Base-by-base conservation (phyloP, 306 rosid genomes). In the Comarum palustre region DNA sequence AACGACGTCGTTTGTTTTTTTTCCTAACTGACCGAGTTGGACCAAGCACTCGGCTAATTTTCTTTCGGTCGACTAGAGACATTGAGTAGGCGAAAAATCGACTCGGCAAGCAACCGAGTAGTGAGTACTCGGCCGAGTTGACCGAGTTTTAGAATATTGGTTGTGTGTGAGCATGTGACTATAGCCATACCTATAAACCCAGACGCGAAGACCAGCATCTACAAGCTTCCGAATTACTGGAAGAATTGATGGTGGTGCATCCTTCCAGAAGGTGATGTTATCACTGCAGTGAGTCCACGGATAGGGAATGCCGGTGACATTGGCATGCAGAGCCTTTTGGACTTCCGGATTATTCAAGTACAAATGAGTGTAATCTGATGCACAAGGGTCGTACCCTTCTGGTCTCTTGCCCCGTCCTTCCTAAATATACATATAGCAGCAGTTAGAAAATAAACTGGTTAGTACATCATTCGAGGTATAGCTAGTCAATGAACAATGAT, bases 161-260 rank as follows among this genome's bases (percentile, higher is more conserved):
- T n/a, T n/a, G n/a, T n/a, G n/a, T n/a, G n/a, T n/a, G n/a, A n/a
- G n/a, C n/a, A 15, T 31, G 22, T 58, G 64, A 27, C 9, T 55
- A 24, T 57, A 58, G 1, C n/a, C n/a, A 25, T 82, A 92, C 94
- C 94, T 92, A 70, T 75, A 92, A 82, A 92, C 73, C 98, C 98
- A 92, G 32, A 92, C 24, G 11, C 98, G 89, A 57, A 92, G 70
- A 20, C 98, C 96, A 1, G 88, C 90, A 4, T 76, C 88, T 27
- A 87, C 69, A 38, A 92, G 95, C 85, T 88, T 92, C 48, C 66
- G 79, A 22, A 92, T 79, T 9, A 80, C 65, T 7, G 96, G 96
- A 63, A 92, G 98, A 65, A 87, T 72, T 15, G 98, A 90, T 0
- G 74, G 39, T 6, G 95, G 90, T 25, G 94, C 62, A 17, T 87